Percentiles rank a stretch among this genome's conserved stretches.
These are phyloP conservation scores for Fusarium staphyleae DNA, from an alignment of 2,329 filamentous ascomycete species.

Conservation along the genomic window DNA sequence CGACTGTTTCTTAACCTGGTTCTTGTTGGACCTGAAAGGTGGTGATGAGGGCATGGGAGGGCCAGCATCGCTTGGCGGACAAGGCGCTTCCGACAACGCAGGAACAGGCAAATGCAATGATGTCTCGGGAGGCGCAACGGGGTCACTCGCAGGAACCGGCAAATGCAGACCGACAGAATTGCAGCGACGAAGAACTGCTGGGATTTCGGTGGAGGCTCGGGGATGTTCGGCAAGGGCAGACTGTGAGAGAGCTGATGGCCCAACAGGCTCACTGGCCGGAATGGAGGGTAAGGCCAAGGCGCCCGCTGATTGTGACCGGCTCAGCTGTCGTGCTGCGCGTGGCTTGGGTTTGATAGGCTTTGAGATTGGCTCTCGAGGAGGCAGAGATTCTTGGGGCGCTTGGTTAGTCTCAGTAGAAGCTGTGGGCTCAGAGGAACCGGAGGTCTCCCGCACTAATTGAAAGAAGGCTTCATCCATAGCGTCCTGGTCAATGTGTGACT, in stretches of 20 bases:
- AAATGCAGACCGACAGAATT: conserved; percentile 47
- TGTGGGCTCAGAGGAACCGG: conserved; percentile 29
- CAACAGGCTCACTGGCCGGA: conserved; percentile 59
- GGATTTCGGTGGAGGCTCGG: conserved; percentile 44
- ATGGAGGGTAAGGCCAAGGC: conserved; percentile 47
- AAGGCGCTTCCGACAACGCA: conserved; percentile 49
- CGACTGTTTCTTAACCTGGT: conserved; percentile 67
- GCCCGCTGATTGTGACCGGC: conserved; percentile 50
- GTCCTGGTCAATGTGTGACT: conserved; percentile 9
- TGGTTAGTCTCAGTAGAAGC: conserved; percentile 31
- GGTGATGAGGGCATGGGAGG: conserved; percentile 49
- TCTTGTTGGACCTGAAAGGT: conserved; percentile 65
- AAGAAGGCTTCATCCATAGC: conserved; percentile 25
- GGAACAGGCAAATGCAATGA: conserved; percentile 27
- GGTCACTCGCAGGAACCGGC: conserved; percentile 57
- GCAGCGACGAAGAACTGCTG: conserved; percentile 49
- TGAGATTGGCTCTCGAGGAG: conserved; percentile 21
- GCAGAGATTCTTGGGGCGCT: conserved; percentile 21
- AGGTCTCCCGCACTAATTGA: conserved; percentile 32
- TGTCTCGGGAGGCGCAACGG: conserved; percentile 43
- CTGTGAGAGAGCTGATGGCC: conserved; percentile 52
- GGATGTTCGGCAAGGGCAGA: conserved; percentile 26
- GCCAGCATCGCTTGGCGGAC: conserved; percentile 54
- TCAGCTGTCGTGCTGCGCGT: conserved; percentile 39
- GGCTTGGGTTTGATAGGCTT: conserved; percentile 22